A percentile compares a stretch with the other conserved stretches of the same genome.
phyloP scores from a whole-genome alignment of 805 yeast genomes.

The Dipodascus albidus region DNA sequence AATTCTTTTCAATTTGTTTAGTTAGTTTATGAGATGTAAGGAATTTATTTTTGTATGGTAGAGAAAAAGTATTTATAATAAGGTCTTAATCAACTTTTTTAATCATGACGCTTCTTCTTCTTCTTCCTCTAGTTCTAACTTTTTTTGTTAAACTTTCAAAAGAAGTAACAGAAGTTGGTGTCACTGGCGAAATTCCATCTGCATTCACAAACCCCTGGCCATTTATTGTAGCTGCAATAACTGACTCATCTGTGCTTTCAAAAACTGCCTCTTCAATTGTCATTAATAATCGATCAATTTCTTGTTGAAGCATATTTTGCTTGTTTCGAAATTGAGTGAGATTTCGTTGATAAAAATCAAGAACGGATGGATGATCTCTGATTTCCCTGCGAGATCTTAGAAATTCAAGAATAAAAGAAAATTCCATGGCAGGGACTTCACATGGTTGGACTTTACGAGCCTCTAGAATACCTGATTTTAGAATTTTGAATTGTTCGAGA shows the following conservation, averaged over 20 bases:
- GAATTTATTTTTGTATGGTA: no score
- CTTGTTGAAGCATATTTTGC: background rate
- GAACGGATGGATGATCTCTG: background rate
- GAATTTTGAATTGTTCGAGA: background rate
- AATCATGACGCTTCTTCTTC: slow-evolving; percentile 1
- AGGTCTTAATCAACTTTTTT: background rate
- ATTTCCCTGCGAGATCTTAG: background rate
- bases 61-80: no score
- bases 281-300: background rate
- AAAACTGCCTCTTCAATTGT: background rate
- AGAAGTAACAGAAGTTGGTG: background rate
- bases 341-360: background rate
- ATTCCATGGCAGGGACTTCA: slow-evolving; percentile 1
- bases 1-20: no score
- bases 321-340: background rate
- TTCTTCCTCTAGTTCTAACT: slow-evolving; percentile 1
- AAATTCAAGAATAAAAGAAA: background rate
- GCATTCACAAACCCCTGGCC: background rate
- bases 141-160: background rate
- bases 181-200: background rate
- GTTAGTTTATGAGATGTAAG: no score
- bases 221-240: background rate
- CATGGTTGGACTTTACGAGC: slow-evolving; percentile 1
- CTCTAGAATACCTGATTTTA: background rate
- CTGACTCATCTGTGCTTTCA: background rate